A percentile compares a stretch with the other conserved stretches of the same genome.
Conservation (phyloP, 176 grass and related monocot species). For the Triticum turgidum region DNA sequence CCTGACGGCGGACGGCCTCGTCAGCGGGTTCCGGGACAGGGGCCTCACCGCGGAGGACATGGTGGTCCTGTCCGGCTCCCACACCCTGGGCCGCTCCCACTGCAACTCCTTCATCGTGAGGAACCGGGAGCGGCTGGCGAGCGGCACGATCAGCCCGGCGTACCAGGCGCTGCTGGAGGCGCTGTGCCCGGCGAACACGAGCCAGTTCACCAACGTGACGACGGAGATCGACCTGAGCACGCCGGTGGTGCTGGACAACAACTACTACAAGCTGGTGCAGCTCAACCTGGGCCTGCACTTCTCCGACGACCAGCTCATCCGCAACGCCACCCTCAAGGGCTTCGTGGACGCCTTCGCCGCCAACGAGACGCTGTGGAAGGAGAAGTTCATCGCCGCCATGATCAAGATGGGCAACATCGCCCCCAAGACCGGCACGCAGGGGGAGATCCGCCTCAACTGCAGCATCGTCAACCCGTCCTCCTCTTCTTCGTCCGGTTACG, state of each 20-base stretch:
- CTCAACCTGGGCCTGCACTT: constrained; percentile 54
- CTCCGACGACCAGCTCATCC: constrained; percentile 56
- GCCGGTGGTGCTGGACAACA: constrained; percentile 65
- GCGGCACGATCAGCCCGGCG: constrained; percentile 45
- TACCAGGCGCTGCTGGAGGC: constrained; percentile 58
- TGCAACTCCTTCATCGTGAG: constrained; percentile 47
- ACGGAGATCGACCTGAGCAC: constrained; percentile 58
- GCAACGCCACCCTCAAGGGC: constrained; percentile 22
- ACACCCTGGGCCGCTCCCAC: constrained; percentile 78
- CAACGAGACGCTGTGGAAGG: constrained; percentile 42
- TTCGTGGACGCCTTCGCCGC: constrained; percentile 20
- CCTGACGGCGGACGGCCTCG: constrained; percentile 25
- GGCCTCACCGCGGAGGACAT: constrained; percentile 58
- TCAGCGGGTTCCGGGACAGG: neutral
- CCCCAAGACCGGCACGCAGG: constrained; percentile 20
- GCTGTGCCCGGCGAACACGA: constrained; percentile 41
- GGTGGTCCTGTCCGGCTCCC: constrained; percentile 69
- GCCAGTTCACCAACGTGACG: constrained; percentile 27
- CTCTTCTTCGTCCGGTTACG: neutral
- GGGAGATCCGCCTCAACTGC: constrained; percentile 51
- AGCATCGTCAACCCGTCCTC: constrained; percentile 32
- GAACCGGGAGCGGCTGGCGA: constrained; percentile 36
- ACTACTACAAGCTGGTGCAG: constrained; percentile 61
- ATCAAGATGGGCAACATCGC: constrained; percentile 57
- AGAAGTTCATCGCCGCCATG: constrained; percentile 46